phyloP scores from a whole-genome alignment of 768 basidiomycete species.

The Gymnopilus junonius region DNA sequence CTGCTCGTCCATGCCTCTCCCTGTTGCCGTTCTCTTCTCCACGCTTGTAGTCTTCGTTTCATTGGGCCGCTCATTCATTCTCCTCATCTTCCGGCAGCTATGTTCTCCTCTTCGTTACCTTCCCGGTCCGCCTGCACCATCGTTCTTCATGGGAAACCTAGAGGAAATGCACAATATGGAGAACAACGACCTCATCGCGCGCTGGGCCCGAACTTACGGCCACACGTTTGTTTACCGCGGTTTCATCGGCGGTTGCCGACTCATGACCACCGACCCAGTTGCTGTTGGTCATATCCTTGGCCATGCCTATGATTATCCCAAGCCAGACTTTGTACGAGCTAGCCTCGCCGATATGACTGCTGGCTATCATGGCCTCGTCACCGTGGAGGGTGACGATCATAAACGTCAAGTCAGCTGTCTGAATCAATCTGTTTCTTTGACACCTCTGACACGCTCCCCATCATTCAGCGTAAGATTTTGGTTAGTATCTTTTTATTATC shows the following conservation, averaged over 20 bases:
- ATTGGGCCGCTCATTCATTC: constrained; percentile 35
- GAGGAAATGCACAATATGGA: constrained; percentile 57
- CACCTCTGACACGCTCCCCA: constrained; percentile 4
- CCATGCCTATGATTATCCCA: constrained; percentile 57
- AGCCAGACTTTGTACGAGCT: constrained; percentile 46
- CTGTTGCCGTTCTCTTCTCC: constrained; percentile 25
- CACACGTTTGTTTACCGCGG: constrained; percentile 45
- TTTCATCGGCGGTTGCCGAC: constrained; percentile 46
- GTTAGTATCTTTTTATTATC: constrained; percentile 28
- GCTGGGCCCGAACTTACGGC: constrained; percentile 53
- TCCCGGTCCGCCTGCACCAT: constrained; percentile 43
- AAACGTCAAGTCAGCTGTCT: constrained; percentile 40
- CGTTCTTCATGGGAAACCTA: constrained; percentile 50
- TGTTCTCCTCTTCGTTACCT: constrained; percentile 49
- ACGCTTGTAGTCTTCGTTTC: constrained; percentile 27
- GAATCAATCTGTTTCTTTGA: not conserved
- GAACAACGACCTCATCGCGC: constrained; percentile 41
- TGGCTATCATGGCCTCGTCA: constrained; percentile 36
- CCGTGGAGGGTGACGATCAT: constrained; percentile 48
- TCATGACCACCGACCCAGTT: constrained; percentile 62
- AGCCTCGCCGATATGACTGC: constrained; percentile 33
- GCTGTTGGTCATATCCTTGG: constrained; percentile 66
- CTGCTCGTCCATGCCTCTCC: constrained; percentile 4
- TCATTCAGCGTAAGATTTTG: constrained; percentile 45
- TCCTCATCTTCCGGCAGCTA: constrained; percentile 47